These are phyloP conservation scores for Buxus sempervirens DNA, from an alignment of 164 flowering plant species.

Conservation along the genomic window DNA sequence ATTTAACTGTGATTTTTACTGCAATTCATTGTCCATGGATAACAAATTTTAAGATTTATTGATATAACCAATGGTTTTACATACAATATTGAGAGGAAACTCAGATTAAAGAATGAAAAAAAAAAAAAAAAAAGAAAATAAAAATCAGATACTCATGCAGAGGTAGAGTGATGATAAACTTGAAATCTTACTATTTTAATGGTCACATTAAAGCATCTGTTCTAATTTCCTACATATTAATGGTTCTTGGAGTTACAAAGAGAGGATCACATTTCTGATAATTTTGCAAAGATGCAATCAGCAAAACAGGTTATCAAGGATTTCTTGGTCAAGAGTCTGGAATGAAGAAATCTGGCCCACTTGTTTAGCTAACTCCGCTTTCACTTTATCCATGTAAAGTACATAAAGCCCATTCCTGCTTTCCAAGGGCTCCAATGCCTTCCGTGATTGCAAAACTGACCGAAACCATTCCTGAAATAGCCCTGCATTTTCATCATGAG, in stretches of 20 bases:
- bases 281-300: slow-evolving; percentile 18
- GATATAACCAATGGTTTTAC: too few species aligned
- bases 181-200: too few species aligned
- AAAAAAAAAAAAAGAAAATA: too few species aligned
- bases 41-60: too few species aligned
- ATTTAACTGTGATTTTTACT: too few species aligned
- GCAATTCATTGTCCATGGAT: too few species aligned
- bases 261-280: not conserved
- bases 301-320: slow-evolving; percentile 41
- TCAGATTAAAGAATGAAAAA: too few species aligned
- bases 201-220: too few species aligned
- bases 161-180: too few species aligned
- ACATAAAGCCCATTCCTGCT: slow-evolving; percentile 76
- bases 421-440: slow-evolving; percentile 61
- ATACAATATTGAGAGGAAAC: too few species aligned
- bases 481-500: slow-evolving; percentile 32
- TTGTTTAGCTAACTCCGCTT: slow-evolving; percentile 57
- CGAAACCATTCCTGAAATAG: slow-evolving; percentile 73
- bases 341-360: slow-evolving; percentile 41
- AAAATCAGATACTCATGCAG: too few species aligned
- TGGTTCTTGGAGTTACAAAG: not conserved
- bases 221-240: not conserved
- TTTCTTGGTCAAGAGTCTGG: slow-evolving; percentile 39
- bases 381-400: slow-evolving; percentile 80
- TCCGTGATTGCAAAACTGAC: slow-evolving; percentile 57